These are phyloP conservation scores for Fusarium torreyae DNA, from an alignment of 2,329 filamentous ascomycete genomes.

Conservation along the genomic window DNA sequence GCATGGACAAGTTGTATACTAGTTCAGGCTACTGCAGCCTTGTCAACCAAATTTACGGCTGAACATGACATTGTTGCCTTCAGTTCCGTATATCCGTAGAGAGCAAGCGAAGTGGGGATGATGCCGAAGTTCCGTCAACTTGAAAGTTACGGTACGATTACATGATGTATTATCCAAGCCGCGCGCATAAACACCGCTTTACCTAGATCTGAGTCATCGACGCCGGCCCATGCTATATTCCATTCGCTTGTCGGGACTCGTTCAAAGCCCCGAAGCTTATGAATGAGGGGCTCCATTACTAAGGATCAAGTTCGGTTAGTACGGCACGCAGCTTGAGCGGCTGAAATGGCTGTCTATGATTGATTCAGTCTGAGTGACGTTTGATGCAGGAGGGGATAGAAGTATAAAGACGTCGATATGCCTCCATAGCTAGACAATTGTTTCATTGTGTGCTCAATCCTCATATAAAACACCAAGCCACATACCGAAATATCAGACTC, in stretches of 20 bases:
- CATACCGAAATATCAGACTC: not conserved
- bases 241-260: not conserved
- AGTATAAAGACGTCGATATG: conserved; percentile 33
- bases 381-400: not conserved
- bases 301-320: conserved; percentile 6
- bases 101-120: not conserved
- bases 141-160: conserved; percentile 26
- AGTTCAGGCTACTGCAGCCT: not conserved
- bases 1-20: not conserved
- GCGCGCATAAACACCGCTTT: not conserved
- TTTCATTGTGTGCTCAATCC: not conserved
- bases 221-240: not conserved
- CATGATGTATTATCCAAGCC: conserved; percentile 23
- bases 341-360: conserved; percentile 4
- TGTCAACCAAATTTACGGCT: not conserved
- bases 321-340: not conserved
- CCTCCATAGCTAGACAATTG: not conserved
- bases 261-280: conserved; percentile 19
- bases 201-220: too few species aligned
- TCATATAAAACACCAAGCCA: not conserved
- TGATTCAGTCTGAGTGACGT: conserved; percentile 6
- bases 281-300: conserved; percentile 34
- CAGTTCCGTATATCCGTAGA: not conserved
- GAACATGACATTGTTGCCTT: not conserved
- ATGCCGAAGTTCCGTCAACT: conserved; percentile 43